Evolutionary conservation across 2,329 filamentous ascomycete species (phyloP), one percentile per base, ranked within the genome.

Genomic region (Penicillium sp.): DNA sequence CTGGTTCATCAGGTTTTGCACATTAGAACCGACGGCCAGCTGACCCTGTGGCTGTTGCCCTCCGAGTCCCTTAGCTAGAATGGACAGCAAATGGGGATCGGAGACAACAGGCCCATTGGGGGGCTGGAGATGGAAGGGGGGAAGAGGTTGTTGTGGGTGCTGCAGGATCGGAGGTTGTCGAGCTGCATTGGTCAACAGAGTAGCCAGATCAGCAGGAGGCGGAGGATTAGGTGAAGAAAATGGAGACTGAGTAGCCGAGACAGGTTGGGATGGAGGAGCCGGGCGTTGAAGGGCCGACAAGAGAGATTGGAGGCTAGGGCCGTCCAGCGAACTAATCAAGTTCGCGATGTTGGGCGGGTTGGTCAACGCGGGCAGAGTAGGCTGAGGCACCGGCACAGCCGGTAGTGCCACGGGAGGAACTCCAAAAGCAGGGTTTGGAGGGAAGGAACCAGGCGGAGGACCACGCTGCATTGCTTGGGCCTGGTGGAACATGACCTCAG

Each of bases 401-500:
- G 64, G 70, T 54, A 62, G 71, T 47, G 64, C 70, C 54, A 63
- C 71, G 47, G 61, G 74, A 24, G 79, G 75, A 58, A 70, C 70
- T 57, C 61, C 70, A 54, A 70, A 76, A 62, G 63, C 67, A 58
- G 66, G 76, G 71, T 67, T 74, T 54, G 67, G 72, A 63, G 60
- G 72, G 60, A 64, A 75, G 55, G 68, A 73, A 62, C 63, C 72
- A 65, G 71, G 69, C 22, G 66, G 66, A 67, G 66, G 69, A 69
- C 66, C 65, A 49, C 70, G 73, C 52, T 73, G 72, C 61, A 74
- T 60, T 7, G 71, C 65, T 37, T 74, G 76, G 16, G 77, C 85
- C 57, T 91, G 64, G 49, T 67, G 85, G 43, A 88, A 73, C 56
- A 96, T 89, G 16, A 98, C 84, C 65, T 96, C 90, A 16, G 90